Conservation (phyloP, 163 green algal species). For the Chlorella variabilis region DNA sequence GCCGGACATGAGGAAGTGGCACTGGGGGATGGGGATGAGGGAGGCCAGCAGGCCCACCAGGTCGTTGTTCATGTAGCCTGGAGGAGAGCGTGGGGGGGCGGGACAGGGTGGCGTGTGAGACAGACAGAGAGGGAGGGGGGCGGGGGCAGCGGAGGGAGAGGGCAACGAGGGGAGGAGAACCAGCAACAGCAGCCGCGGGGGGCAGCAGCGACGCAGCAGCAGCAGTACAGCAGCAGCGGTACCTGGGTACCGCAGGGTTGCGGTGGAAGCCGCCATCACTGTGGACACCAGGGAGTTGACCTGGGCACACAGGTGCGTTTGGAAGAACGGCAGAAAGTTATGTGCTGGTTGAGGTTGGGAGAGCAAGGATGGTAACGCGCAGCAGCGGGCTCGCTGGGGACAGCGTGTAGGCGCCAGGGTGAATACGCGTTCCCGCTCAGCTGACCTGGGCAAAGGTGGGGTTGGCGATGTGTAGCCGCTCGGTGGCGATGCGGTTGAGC, state of each 20-base stretch:
- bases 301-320: no score
- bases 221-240: background rate
- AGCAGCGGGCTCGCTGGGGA: no score
- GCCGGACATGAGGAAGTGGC: slow-evolving; percentile 97
- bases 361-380: no score
- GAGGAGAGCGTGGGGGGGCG: background rate
- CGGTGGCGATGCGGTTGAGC: slow-evolving; percentile 94
- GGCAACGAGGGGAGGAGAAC: background rate
- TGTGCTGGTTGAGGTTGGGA: no score
- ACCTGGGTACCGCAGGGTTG: slow-evolving; percentile 96
- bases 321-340: no score
- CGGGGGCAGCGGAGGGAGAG: background rate
- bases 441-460: slow-evolving; percentile 79
- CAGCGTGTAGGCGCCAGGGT: no score
- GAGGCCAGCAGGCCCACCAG: slow-evolving; percentile 94
- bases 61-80: slow-evolving; percentile 99
- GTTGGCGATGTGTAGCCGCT: slow-evolving; percentile 91
- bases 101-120: background rate
- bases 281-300: slow-evolving; percentile 97
- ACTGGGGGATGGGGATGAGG: slow-evolving; percentile 95
- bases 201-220: no score
- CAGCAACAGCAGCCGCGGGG: background rate
- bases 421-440: background rate
- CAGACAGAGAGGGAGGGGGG: background rate
- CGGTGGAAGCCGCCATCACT: slow-evolving; percentile 98